Conservation (phyloP, 108 stramenopile species). For the Skeletonema grethae region DNA sequence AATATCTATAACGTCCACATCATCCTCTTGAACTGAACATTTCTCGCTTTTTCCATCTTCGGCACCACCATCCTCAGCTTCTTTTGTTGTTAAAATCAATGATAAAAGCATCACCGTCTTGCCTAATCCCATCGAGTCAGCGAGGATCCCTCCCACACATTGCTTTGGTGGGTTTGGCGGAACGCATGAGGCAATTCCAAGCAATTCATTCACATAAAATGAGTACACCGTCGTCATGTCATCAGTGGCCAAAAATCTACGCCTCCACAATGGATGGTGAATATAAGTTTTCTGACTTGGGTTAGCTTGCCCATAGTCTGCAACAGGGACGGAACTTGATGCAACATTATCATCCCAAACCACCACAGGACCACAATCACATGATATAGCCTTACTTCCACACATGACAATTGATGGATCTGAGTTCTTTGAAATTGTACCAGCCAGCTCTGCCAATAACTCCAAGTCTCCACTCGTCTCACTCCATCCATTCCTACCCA, state of each 20-base stretch:
- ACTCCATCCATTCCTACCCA: constrained; percentile 16
- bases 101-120: constrained; percentile 83
- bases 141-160: constrained; percentile 80
- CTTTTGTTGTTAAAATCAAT: constrained; percentile 60
- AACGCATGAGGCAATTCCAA: constrained; percentile 54
- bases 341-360: constrained; percentile 42
- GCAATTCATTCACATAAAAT: constrained; percentile 82
- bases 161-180: constrained; percentile 73
- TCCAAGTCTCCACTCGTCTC: constrained; percentile 17
- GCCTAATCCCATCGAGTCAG: constrained; percentile 78
- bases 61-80: constrained; percentile 6
- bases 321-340: constrained; percentile 29
- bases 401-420: constrained; percentile 18
- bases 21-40: background rate
- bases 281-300: constrained; percentile 20
- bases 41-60: background rate
- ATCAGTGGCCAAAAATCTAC: constrained; percentile 61
- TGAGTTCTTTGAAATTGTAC: background rate
- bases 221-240: constrained; percentile 42
- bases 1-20: constrained; percentile 29
- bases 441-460: constrained; percentile 36
- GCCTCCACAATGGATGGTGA: constrained; percentile 79
- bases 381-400: constrained; percentile 44
- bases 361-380: constrained; percentile 81
- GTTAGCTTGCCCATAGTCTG: constrained; percentile 15